Base-by-base conservation (phyloP, 2,329 filamentous ascomycete genomes). In the Ophiocordyceps polyrhachis-furcata region DNA sequence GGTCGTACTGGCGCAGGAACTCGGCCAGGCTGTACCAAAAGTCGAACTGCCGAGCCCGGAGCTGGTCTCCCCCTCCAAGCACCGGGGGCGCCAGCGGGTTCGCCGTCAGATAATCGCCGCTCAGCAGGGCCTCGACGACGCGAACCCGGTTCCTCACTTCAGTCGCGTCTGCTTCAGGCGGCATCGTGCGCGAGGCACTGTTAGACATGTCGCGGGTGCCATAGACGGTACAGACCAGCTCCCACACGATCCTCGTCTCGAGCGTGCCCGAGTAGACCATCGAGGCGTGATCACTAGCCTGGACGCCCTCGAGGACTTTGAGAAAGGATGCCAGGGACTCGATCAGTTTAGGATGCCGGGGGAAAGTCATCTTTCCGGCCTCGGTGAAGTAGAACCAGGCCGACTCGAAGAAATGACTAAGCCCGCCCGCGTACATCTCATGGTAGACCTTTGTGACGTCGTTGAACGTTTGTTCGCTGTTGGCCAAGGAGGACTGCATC, bases 11-110 rank as follows among this genome's bases (percentile, higher is more conserved):
- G 35, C 71, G 73, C 19, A 78, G 65, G 37, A 78, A 75, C 49
- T 81, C 74, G 43, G 78, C 86, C 15, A 94, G 68, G 23, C 74
- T 71, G 55, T 80, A 76, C 88, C 88, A 95, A 62, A 94, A 94
- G 48, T 84, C 76, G 44, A 83, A 67, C 51, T 88, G 79, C 29
- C 79, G 69, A 31, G 67, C 65, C 46, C 70, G 68, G 45, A 76
- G 66, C 48, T 70, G 67, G 49, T 75, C 71, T 21, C 67, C 63
- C 23, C 67, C 63, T 48, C 67, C 65, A 48, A 64, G 62, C 19
- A 70, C 64, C 60, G 63, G 72, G 21, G 63, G 60, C 5, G 65
- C 66, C 43, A 80, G 65, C 8, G 71, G 74, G 52, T 79, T 85
- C 25, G 53, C 56, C 1, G 63, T 53, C 45, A 91, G 61, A 46